phyloP scores from a whole-genome alignment of 2,329 filamentous ascomycete species.

The Arthrobotrys pseudoclavata region DNA sequence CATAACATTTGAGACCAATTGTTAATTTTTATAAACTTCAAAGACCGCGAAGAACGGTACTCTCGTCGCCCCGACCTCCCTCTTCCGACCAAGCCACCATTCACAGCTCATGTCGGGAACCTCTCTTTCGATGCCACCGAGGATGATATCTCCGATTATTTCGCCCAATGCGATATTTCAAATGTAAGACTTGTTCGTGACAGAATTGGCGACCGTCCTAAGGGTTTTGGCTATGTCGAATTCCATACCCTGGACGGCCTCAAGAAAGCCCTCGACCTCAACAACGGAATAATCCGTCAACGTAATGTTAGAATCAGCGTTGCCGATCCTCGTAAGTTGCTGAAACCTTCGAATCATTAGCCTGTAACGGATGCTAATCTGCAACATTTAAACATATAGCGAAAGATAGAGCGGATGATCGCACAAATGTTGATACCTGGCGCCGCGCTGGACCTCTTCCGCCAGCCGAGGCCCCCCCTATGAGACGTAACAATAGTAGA shows the following conservation, averaged over 20 bases:
- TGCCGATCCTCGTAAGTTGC: slow-evolving; percentile 90
- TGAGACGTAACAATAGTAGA: slow-evolving; percentile 68
- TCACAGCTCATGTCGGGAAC: slow-evolving; percentile 95
- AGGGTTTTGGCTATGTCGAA: slow-evolving; percentile 98
- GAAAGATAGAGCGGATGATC: slow-evolving; percentile 84
- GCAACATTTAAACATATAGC: slow-evolving; percentile 70
- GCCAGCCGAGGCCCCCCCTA: slow-evolving; percentile 68
- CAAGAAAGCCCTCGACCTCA: slow-evolving; percentile 88
- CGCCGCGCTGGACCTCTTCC: slow-evolving; percentile 88
- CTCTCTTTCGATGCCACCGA: slow-evolving; percentile 93
- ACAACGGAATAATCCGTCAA: slow-evolving; percentile 83
- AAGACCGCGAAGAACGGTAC: slow-evolving; percentile 67
- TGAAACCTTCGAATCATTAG: background rate
- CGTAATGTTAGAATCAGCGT: slow-evolving; percentile 93
- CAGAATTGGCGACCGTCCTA: slow-evolving; percentile 90
- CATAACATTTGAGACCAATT: background rate
- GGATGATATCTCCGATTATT: slow-evolving; percentile 86
- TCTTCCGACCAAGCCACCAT: slow-evolving; percentile 91
- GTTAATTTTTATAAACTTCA: background rate
- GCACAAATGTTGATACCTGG: slow-evolving; percentile 86
- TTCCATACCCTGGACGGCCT: slow-evolving; percentile 89
- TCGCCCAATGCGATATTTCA: slow-evolving; percentile 84
- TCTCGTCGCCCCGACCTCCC: slow-evolving; percentile 81
- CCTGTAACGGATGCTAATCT: slow-evolving; percentile 4
- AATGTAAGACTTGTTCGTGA: slow-evolving; percentile 98